Conservation (phyloP, 257 asterid species). For the Handroanthus guayacan region DNA sequence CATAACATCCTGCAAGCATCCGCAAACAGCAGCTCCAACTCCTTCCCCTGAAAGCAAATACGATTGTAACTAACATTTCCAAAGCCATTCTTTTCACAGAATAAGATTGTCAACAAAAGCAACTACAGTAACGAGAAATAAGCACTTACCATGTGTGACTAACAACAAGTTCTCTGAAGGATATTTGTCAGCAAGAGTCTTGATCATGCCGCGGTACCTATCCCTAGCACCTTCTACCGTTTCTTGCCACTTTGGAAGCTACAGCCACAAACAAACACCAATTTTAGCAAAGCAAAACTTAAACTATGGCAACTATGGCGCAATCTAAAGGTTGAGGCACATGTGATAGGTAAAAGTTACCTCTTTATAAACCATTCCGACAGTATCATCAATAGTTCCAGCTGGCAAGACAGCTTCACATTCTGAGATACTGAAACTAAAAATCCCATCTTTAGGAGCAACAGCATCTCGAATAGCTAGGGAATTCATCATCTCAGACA, state of each 20-base stretch:
- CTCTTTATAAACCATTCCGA: constrained; percentile 62
- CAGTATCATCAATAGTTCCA: constrained; percentile 64
- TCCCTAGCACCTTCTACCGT: constrained; percentile 54
- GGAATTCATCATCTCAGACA: constrained; percentile 83
- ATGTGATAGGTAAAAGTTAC: constrained; percentile 41
- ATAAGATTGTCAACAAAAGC: too few species aligned
- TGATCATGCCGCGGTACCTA: constrained; percentile 67
- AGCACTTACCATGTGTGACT: constrained; percentile 81
- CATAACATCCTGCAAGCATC: constrained; percentile 41
- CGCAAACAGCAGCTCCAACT: constrained; percentile 65
- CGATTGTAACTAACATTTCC: background rate
- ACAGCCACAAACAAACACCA: constrained; percentile 24
- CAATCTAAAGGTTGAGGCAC: background rate
- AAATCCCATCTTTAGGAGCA: constrained; percentile 80
- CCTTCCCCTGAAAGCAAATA: constrained; percentile 71
- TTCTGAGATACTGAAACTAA: constrained; percentile 60
- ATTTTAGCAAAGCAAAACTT: constrained; percentile 20
- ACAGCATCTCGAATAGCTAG: constrained; percentile 64
- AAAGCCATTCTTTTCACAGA: background rate
- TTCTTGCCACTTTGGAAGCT: constrained; percentile 92
- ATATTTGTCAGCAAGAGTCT: constrained; percentile 78
- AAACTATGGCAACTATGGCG: background rate
- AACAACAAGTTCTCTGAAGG: constrained; percentile 85
- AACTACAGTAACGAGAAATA: too few species aligned
- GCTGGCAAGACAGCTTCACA: constrained; percentile 77